phyloP scores from a whole-genome alignment of 2,329 filamentous ascomycete species.

The Immersiporthe knoxdaviesiana region DNA sequence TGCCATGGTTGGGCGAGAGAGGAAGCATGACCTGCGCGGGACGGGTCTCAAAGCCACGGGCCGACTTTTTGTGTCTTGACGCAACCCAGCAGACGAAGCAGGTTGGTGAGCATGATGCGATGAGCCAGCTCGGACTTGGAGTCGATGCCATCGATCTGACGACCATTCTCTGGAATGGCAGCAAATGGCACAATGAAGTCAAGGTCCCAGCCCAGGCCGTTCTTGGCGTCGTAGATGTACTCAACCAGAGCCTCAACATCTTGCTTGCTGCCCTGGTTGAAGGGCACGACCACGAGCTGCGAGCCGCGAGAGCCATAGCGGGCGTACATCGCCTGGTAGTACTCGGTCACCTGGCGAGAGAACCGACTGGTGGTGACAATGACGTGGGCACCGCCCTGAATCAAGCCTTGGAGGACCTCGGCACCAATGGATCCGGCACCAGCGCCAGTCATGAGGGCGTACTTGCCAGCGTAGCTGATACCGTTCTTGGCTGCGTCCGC shows the following conservation, averaged over 20 bases:
- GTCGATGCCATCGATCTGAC: constrained; percentile 95
- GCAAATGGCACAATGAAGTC: constrained; percentile 96
- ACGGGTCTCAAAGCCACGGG: constrained; percentile 88
- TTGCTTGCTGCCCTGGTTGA: constrained; percentile 98
- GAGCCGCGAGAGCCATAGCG: constrained; percentile 92
- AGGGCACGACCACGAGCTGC: constrained; percentile 95
- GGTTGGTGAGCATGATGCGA: constrained; percentile 98
- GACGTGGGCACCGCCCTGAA: constrained; percentile 96
- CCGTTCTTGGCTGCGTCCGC: constrained; percentile 86
- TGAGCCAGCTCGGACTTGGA: constrained; percentile 98
- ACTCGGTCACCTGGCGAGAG: constrained; percentile 96
- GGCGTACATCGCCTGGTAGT: constrained; percentile 98
- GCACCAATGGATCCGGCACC: constrained; percentile 97
- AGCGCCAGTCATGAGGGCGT: constrained; percentile 97
- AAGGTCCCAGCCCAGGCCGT: constrained; percentile 95
- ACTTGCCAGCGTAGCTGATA: constrained; percentile 91
- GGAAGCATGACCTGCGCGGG: constrained; percentile 96
- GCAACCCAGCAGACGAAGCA: constrained; percentile 84
- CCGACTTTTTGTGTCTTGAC: constrained; percentile 93
- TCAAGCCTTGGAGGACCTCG: constrained; percentile 91
- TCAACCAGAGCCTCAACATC: constrained; percentile 92
- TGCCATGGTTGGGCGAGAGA: constrained; percentile 96
- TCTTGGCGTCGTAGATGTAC: constrained; percentile 97
- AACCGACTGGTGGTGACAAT: constrained; percentile 96
- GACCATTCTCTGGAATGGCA: constrained; percentile 95